phyloP scores from a whole-genome alignment of 768 basidiomycete species.

The Podaxis sp. region DNA sequence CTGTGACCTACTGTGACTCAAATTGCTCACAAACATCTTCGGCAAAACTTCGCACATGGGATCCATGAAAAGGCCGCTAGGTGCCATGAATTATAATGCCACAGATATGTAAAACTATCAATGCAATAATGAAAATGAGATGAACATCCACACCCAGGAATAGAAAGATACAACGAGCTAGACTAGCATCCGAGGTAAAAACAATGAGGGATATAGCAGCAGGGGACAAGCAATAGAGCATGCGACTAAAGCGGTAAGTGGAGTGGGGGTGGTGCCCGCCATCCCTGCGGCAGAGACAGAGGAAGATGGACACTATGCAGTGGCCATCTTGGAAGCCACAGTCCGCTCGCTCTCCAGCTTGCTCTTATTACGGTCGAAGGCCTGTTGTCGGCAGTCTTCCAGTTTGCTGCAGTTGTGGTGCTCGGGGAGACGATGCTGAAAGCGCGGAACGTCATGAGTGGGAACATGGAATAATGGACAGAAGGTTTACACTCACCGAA shows the following conservation, averaged over 20 bases:
- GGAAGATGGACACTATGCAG: constrained; percentile 45
- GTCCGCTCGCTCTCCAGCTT: constrained; percentile 89
- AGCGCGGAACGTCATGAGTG: constrained; percentile 17
- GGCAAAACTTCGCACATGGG: not conserved
- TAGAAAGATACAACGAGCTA: constrained; percentile 4
- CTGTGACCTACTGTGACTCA: not conserved
- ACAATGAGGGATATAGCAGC: constrained; percentile 2
- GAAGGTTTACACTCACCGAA: constrained; percentile 46
- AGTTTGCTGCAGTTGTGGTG: constrained; percentile 84
- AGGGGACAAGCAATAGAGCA: not conserved
- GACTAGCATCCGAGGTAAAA: constrained; percentile 5
- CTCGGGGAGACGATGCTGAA: constrained; percentile 85
- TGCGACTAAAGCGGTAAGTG: constrained; percentile 16
- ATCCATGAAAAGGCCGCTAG: not conserved
- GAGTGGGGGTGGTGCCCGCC: constrained; percentile 14
- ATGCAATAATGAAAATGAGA: constrained; percentile 8
- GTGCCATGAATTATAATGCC: constrained; percentile 16
- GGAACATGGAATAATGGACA: constrained; percentile 10
- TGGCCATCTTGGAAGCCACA: constrained; percentile 83
- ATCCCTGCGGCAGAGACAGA: not conserved
- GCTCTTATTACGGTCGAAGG: constrained; percentile 84
- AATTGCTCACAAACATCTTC: not conserved
- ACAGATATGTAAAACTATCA: constrained; percentile 8
- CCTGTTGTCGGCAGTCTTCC: constrained; percentile 83
- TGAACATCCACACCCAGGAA: constrained; percentile 8